Conservation (phyloP, 768 basidiomycete genomes). For the Clavaria fumosa region DNA sequence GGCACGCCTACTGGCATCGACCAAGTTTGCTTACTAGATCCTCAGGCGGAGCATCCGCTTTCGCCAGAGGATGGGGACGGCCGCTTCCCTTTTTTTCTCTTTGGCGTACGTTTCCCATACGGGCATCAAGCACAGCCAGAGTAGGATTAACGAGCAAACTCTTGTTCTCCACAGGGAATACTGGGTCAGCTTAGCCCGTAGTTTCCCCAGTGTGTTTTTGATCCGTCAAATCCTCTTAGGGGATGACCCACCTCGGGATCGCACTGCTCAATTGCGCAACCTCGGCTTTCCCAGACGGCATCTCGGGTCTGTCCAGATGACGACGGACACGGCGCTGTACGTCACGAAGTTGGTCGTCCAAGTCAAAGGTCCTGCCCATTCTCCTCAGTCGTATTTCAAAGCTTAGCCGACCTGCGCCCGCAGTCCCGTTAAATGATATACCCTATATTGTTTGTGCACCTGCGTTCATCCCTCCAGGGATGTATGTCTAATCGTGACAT, state of each 20-base stretch:
- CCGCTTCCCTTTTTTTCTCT: conserved; percentile 76
- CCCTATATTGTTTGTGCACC: conserved; percentile 43
- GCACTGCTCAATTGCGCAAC: conserved; percentile 75
- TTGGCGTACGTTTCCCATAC: conserved; percentile 74
- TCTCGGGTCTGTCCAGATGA: conserved; percentile 88
- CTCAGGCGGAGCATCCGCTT: conserved; percentile 56
- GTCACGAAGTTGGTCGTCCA: conserved; percentile 76
- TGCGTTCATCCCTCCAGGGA: neutral
- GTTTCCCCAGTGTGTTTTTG: neutral
- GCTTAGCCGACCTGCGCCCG: neutral
- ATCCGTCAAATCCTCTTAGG: conserved; percentile 30
- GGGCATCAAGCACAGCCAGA: neutral
- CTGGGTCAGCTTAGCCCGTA: conserved; percentile 15
- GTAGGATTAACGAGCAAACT: neutral
- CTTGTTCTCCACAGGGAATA: conserved; percentile 16
- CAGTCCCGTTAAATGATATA: conserved; percentile 55
- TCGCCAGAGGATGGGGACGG: conserved; percentile 64
- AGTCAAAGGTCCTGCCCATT: conserved; percentile 34
- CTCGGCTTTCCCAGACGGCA: conserved; percentile 80
- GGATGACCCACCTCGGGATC: conserved; percentile 90
- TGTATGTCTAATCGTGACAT: neutral
- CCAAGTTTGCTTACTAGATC: conserved; percentile 86
- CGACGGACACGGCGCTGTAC: conserved; percentile 90
- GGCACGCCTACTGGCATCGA: conserved; percentile 26
- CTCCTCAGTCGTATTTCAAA: neutral